Conservation (phyloP, 2,329 filamentous ascomycete species). For the Chaetomium olivaceum region DNA sequence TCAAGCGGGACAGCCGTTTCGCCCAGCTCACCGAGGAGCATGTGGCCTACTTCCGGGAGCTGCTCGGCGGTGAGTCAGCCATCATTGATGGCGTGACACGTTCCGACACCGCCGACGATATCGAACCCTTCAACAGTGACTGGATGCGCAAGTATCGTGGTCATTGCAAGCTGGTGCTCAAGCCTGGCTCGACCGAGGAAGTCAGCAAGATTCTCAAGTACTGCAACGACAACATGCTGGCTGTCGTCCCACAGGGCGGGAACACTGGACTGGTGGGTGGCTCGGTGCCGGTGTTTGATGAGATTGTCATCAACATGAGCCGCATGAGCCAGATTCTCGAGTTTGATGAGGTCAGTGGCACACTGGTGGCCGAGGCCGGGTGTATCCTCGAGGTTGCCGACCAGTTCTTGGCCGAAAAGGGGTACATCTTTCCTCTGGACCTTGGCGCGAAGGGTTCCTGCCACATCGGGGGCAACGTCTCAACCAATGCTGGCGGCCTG, state of each 20-base stretch:
- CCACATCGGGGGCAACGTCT: conserved; percentile 92
- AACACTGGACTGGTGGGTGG: conserved; percentile 96
- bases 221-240: conserved; percentile 90
- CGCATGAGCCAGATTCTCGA: conserved; percentile 90
- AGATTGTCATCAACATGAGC: conserved; percentile 88
- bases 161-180: conserved; percentile 82
- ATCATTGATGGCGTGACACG: conserved; percentile 80
- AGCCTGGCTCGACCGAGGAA: conserved; percentile 80
- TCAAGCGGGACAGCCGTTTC: conserved; percentile 79
- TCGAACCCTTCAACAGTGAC: conserved; percentile 91
- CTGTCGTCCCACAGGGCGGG: conserved; percentile 94
- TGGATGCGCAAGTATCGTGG: conserved; percentile 99
- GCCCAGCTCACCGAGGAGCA: conserved; percentile 72
- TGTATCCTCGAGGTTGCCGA: conserved; percentile 89
- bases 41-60: conserved; percentile 75
- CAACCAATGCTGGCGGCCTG: conserved; percentile 92
- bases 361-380: conserved; percentile 86
- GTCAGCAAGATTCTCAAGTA: conserved; percentile 90
- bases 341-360: conserved; percentile 90
- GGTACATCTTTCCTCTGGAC: conserved; percentile 92
- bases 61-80: conserved; percentile 78
- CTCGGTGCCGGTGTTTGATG: conserved; percentile 95
- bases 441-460: conserved; percentile 98
- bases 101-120: conserved; percentile 70
- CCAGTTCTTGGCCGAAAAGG: conserved; percentile 76